Percentiles rank a stretch among this genome's conserved stretches.
phyloP scores from a whole-genome alignment of 2,329 filamentous ascomycete genomes.

The Epichloe sibirici region DNA sequence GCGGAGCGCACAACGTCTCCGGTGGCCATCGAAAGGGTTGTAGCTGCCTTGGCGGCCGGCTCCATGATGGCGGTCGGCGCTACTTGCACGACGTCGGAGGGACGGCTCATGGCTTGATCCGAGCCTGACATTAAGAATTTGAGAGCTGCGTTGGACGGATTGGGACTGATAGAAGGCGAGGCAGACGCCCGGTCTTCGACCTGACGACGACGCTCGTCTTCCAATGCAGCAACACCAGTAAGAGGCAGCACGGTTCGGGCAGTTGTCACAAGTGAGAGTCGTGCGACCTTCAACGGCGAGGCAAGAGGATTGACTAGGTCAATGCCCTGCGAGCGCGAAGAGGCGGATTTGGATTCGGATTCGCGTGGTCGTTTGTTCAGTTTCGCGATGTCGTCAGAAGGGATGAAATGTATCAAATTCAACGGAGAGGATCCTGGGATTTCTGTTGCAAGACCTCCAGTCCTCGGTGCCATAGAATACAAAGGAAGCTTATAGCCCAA shows the following conservation, averaged over 20 bases:
- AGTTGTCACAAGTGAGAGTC: slow-evolving; percentile 31
- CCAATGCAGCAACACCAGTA: slow-evolving; percentile 41
- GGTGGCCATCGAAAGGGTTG: slow-evolving; percentile 21
- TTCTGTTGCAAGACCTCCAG: slow-evolving; percentile 40
- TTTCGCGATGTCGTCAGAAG: slow-evolving; percentile 28
- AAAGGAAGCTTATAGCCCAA: neutral
- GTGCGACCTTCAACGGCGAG: slow-evolving; percentile 43
- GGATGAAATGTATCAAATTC: slow-evolving; percentile 22
- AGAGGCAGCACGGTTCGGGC: slow-evolving; percentile 34
- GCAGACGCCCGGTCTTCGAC: slow-evolving; percentile 25
- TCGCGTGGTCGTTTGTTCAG: slow-evolving; percentile 35
- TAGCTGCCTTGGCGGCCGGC: slow-evolving; percentile 24
- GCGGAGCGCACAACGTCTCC: slow-evolving; percentile 23
- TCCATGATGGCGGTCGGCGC: slow-evolving; percentile 33
- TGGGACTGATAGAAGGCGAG: slow-evolving; percentile 35
- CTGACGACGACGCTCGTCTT: slow-evolving; percentile 38
- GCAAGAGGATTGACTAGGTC: slow-evolving; percentile 25
- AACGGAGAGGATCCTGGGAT: slow-evolving; percentile 28
- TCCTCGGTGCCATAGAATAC: slow-evolving; percentile 39
- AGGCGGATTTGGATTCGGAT: slow-evolving; percentile 31
- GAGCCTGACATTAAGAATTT: slow-evolving; percentile 42
- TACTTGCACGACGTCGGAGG: slow-evolving; percentile 37
- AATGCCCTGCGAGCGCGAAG: slow-evolving; percentile 19
- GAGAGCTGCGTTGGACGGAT: slow-evolving; percentile 40
- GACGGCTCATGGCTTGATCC: slow-evolving; percentile 40